These are phyloP conservation scores for Diphasiastrum complanatum DNA, from an alignment of 83 land plant genomes.

Conservation along the genomic window DNA sequence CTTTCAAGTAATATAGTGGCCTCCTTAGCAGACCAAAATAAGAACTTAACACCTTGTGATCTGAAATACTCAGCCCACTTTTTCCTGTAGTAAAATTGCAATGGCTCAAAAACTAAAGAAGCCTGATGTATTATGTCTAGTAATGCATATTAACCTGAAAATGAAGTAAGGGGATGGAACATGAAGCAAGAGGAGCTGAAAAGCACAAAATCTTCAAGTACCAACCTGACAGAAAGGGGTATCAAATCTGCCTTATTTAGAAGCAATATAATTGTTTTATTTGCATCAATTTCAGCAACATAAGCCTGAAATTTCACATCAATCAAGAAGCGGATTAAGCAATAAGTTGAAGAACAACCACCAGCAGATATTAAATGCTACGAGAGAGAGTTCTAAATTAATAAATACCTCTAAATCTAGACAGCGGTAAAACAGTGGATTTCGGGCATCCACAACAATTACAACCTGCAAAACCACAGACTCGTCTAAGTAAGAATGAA, in stretches of 20 bases:
- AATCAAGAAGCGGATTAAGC: too few species aligned
- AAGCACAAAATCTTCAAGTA: too few species aligned
- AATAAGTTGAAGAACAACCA: too few species aligned
- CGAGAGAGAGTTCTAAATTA: not conserved
- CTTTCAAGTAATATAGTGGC: constrained; percentile 71
- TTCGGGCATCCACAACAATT: constrained; percentile 95
- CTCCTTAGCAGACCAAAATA: constrained; percentile 96
- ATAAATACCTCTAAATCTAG: constrained; percentile 88
- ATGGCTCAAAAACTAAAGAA: not conserved
- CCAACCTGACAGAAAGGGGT: constrained; percentile 60
- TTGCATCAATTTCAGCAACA: constrained; percentile 65
- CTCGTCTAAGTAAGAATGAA: not conserved
- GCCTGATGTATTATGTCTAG: too few species aligned
- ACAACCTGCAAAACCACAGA: constrained; percentile 55
- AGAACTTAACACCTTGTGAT: constrained; percentile 49
- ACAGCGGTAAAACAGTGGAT: constrained; percentile 94
- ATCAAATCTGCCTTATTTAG: constrained; percentile 92
- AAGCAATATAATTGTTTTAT: constrained; percentile 66
- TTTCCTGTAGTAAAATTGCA: constrained; percentile 37
- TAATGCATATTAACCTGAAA: too few species aligned
- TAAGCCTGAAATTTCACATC: constrained; percentile 73
- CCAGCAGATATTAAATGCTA: not conserved
- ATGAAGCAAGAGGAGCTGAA: too few species aligned
- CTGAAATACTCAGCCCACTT: constrained; percentile 75
- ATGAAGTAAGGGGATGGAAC: not conserved